Conservation (phyloP, 1,139 yeast species). For the Kodamaea suecica region DNA sequence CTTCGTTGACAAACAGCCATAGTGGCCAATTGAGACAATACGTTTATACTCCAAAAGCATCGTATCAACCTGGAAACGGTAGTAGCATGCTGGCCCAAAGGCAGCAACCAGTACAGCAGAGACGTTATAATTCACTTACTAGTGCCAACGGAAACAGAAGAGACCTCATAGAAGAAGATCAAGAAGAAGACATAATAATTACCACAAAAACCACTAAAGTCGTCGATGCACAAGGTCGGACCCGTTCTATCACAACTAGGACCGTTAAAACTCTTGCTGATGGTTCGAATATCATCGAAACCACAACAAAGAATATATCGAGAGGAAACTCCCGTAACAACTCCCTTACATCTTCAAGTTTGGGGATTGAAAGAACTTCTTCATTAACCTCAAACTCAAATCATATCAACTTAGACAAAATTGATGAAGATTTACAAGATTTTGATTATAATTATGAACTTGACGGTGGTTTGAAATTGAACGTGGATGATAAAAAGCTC, state of each 20-base stretch:
- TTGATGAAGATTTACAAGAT: conserved; percentile 45
- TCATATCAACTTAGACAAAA: conserved; percentile 32
- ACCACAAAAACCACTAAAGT: conserved; percentile 46
- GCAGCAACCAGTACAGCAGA: conserved; percentile 6
- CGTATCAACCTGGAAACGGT: conserved; percentile 21
- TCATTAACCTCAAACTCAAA: conserved; percentile 20
- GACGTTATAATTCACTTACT: conserved; percentile 9
- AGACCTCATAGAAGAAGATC: conserved; percentile 11
- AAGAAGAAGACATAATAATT: conserved; percentile 25
- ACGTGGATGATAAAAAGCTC: neutral
- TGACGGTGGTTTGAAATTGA: conserved; percentile 16
- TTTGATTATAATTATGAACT: conserved; percentile 43
- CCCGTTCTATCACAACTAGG: conserved; percentile 43
- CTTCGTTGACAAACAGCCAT: conserved; percentile 13
- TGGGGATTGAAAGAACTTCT: conserved; percentile 20
- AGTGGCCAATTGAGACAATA: conserved; percentile 8
- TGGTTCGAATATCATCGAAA: conserved; percentile 46
- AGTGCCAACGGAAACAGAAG: conserved; percentile 3
- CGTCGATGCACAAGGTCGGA: conserved; percentile 42
- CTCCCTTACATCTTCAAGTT: conserved; percentile 17
- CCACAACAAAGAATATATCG: conserved; percentile 43
- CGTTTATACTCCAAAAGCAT: conserved; percentile 41
- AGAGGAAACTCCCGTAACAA: conserved; percentile 35
- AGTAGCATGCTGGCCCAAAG: conserved; percentile 4
- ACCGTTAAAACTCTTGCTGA: conserved; percentile 42